Evolutionary conservation across 108 stramenopile genomes (phyloP).

Genomic region (Epipyxis sp.): DNA sequence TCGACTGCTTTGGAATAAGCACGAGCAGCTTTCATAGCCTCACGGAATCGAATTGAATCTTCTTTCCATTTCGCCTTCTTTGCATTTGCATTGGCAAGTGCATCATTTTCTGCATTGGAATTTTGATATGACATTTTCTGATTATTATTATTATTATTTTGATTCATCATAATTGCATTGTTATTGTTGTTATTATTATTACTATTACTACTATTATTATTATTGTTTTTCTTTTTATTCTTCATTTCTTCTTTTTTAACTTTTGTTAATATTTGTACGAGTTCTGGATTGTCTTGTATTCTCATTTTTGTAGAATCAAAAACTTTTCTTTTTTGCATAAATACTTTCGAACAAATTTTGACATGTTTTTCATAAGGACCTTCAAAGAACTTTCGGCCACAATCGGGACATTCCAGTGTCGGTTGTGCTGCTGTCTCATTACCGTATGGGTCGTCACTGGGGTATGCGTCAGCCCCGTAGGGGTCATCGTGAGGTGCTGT

Average conservation of each 20-base stretch:
- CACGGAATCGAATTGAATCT: neutral
- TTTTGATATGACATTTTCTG: neutral
- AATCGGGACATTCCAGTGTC: slow-evolving; percentile 7
- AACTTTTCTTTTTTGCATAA: slow-evolving; percentile 20
- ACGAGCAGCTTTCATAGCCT: neutral
- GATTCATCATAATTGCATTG: no score
- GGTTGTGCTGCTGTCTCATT: neutral
- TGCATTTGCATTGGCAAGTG: neutral
- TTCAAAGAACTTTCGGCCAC: slow-evolving; percentile 9
- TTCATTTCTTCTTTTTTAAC: neutral
- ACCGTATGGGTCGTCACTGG: neutral
- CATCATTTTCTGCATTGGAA: neutral
- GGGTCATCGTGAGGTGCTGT: no score
- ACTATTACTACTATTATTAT: neutral
- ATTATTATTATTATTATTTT: no score
- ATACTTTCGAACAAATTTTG: slow-evolving; percentile 24
- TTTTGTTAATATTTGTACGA: neutral
- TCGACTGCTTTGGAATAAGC: neutral
- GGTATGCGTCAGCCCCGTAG: no score
- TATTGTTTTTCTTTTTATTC: neutral
- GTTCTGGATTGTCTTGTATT: neutral
- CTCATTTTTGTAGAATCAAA: slow-evolving; percentile 21
- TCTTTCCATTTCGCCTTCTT: slow-evolving; percentile 6
- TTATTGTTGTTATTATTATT: neutral
- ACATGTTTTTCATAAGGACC: neutral